These are phyloP conservation scores for Pseudonitzschia delicatissima DNA, from an alignment of 108 stramenopile genomes.

Conservation along the genomic window DNA sequence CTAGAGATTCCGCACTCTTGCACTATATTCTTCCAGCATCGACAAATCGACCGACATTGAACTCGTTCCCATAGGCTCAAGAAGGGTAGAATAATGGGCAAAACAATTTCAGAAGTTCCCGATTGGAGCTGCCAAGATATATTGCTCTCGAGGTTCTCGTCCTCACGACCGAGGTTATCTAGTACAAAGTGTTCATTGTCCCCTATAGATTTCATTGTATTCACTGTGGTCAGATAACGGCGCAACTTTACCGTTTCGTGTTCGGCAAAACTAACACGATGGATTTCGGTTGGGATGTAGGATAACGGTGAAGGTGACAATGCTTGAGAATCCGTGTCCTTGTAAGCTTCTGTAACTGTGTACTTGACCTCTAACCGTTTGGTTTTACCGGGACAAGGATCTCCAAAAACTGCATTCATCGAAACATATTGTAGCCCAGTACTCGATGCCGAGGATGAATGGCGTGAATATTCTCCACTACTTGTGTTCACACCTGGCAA, in stretches of 20 bases:
- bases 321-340: not conserved
- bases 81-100: conserved; percentile 54
- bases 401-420: conserved; percentile 72
- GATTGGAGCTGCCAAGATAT: conserved; percentile 32
- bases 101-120: conserved; percentile 44
- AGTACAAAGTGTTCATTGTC: not conserved
- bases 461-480: not conserved
- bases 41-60: conserved; percentile 47
- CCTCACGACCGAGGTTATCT: not conserved
- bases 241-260: conserved; percentile 51
- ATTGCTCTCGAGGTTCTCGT: not conserved
- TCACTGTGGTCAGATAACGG: conserved; percentile 20
- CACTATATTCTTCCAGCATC: conserved; percentile 44
- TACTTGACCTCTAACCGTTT: conserved; percentile 51
- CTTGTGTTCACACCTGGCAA: not conserved
- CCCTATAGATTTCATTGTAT: not conserved
- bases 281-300: conserved; percentile 40
- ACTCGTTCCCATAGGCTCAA: conserved; percentile 43
- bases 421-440: not conserved
- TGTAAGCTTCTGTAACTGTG: conserved; percentile 14
- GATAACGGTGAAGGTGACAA: no score
- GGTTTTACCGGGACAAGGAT: conserved; percentile 68
- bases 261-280: conserved; percentile 53
- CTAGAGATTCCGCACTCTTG: conserved; percentile 47
- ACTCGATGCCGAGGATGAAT: not conserved